Conservation (phyloP, 129 eudicot species). For the Deinandra increscens region DNA sequence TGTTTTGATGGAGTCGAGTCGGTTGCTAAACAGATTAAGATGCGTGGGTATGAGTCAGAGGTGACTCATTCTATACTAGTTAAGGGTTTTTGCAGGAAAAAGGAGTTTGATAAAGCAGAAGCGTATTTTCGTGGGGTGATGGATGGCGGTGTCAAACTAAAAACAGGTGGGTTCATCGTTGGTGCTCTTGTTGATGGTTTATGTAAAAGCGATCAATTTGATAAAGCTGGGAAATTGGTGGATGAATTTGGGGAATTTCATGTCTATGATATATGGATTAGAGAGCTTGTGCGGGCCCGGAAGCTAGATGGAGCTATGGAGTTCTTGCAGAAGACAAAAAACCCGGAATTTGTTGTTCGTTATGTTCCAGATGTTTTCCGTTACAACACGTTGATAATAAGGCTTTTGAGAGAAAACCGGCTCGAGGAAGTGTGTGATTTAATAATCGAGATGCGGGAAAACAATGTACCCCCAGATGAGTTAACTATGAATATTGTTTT, state of each 20-base stretch:
- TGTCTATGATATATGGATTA: slow-evolving; percentile 76
- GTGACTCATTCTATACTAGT: slow-evolving; percentile 58
- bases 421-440: slow-evolving; percentile 73
- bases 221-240: slow-evolving; percentile 55
- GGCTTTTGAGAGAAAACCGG: slow-evolving; percentile 62
- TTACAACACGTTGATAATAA: slow-evolving; percentile 51
- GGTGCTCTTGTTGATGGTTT: slow-evolving; percentile 56
- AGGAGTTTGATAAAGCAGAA: slow-evolving; percentile 64
- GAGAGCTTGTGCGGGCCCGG: slow-evolving; percentile 61
- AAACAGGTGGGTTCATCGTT: slow-evolving; percentile 37
- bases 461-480: slow-evolving; percentile 52
- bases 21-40: slow-evolving; percentile 58
- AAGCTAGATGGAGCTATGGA: slow-evolving; percentile 64
- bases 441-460: slow-evolving; percentile 72
- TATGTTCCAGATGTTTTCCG: slow-evolving; percentile 68
- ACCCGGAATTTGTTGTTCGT: slow-evolving; percentile 31
- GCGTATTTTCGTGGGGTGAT: slow-evolving; percentile 48
- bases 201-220: slow-evolving; percentile 50
- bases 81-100: slow-evolving; percentile 56
- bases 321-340: slow-evolving; percentile 42
- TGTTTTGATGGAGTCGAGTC: slow-evolving; percentile 52
- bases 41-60: slow-evolving; percentile 47
- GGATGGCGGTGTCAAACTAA: slow-evolving; percentile 25
- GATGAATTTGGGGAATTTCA: slow-evolving; percentile 49
- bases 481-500: slow-evolving; percentile 64